Evolutionary conservation across 2,329 filamentous ascomycete species (phyloP).

Genomic region (Arthroderma sp.): DNA sequence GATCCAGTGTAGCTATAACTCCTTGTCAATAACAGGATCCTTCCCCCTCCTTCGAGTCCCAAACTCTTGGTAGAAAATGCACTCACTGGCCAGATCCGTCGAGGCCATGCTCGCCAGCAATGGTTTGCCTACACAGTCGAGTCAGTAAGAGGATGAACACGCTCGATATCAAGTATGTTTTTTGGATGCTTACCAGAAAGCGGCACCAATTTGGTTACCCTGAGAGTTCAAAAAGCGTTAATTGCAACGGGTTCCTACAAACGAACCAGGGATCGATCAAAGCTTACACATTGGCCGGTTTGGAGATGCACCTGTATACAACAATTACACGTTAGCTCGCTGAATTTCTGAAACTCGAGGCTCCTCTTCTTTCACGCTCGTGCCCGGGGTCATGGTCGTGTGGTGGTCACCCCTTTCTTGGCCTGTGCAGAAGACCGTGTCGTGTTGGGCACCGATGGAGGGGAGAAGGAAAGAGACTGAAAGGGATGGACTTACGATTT

Average conservation of each 20-base stretch:
- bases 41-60: neutral
- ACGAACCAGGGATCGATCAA: slow-evolving; percentile 11
- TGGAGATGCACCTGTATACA: slow-evolving; percentile 92
- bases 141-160: slow-evolving; percentile 5
- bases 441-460: slow-evolving; percentile 5
- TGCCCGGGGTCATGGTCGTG: slow-evolving; percentile 3
- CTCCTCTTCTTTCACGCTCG: slow-evolving; percentile 4
- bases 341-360: neutral
- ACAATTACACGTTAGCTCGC: slow-evolving; percentile 15
- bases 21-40: neutral
- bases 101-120: slow-evolving; percentile 14
- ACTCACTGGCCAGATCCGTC: slow-evolving; percentile 14
- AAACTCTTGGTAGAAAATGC: neutral
- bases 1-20: slow-evolving; percentile 10
- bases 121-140: slow-evolving; percentile 11
- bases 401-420: slow-evolving; percentile 16
- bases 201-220: slow-evolving; percentile 99
- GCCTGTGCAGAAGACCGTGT: slow-evolving; percentile 1
- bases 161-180: neutral
- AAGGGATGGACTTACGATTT: slow-evolving; percentile 49
- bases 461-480: slow-evolving; percentile 25
- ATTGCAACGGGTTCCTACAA: slow-evolving; percentile 20
- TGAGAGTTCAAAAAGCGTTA: slow-evolving; percentile 33
- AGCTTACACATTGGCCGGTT: slow-evolving; percentile 96
- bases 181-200: slow-evolving; percentile 67